Conservation (phyloP, 2,329 filamentous ascomycete species). For the Diplodia corticola region DNA sequence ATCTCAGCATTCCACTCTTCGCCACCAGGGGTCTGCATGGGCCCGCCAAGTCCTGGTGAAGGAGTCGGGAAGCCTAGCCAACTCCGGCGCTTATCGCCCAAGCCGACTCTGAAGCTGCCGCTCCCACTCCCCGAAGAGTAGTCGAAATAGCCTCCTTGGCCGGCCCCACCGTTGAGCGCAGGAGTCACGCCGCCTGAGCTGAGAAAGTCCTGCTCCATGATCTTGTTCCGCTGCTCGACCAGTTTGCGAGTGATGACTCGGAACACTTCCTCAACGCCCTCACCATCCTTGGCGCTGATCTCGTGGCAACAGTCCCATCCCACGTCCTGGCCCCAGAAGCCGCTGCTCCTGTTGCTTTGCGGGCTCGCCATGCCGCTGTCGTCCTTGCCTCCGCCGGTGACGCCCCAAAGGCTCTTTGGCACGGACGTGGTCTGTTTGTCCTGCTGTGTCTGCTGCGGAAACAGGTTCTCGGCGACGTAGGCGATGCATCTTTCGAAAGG, state of each 20-base stretch:
- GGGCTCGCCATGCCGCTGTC: conserved; percentile 47
- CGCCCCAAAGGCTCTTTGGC: conserved; percentile 29
- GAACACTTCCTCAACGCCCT: conserved; percentile 96
- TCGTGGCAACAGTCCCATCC: conserved; percentile 98
- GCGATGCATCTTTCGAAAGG: conserved; percentile 95
- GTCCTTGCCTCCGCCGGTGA: conserved; percentile 34
- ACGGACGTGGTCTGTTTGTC: conserved; percentile 26
- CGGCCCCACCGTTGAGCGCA: conserved; percentile 38
- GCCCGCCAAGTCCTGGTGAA: conserved; percentile 29
- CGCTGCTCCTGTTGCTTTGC: conserved; percentile 59
- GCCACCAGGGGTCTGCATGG: conserved; percentile 33
- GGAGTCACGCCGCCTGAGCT: conserved; percentile 48
- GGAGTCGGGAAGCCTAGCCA: conserved; percentile 63
- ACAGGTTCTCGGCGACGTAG: conserved; percentile 77
- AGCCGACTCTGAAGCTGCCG: conserved; percentile 61
- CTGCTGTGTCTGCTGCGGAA: conserved; percentile 52
- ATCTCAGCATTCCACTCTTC: conserved; percentile 39
- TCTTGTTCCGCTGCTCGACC: conserved; percentile 68
- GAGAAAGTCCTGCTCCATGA: conserved; percentile 53
- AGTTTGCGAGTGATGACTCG: conserved; percentile 83
- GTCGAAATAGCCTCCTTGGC: conserved; percentile 51
- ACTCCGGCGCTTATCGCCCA: conserved; percentile 64
- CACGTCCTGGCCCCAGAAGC: conserved; percentile 88
- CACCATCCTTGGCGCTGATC: conserved; percentile 88
- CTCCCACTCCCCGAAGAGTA: conserved; percentile 47